Conservation (phyloP, 129 eudicot genomes). For the Calendula officinalis region DNA sequence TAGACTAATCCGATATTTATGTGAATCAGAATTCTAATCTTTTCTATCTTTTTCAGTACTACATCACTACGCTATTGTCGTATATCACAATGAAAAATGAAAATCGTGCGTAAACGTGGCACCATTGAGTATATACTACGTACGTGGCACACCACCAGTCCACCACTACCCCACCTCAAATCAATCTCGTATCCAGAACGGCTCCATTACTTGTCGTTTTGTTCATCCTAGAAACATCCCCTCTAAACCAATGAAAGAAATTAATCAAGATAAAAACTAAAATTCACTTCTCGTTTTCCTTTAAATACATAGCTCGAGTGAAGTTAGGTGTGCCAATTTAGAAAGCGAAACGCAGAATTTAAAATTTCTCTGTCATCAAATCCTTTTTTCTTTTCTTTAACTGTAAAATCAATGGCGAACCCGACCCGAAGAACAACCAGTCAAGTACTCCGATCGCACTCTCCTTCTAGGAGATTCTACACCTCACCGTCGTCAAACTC, state of each 20-base stretch:
- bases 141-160: constrained; percentile 43
- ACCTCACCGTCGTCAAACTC: too few relatives aligned
- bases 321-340: constrained; percentile 75
- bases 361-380: neutral
- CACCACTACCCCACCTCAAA: constrained; percentile 30
- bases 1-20: too few relatives aligned
- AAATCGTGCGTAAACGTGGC: constrained; percentile 19
- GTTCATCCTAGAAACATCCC: constrained; percentile 19
- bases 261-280: neutral
- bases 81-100: neutral
- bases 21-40: too few relatives aligned
- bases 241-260: constrained; percentile 9
- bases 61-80: too few relatives aligned
- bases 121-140: constrained; percentile 5
- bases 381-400: neutral
- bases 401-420: constrained; percentile 46
- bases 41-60: too few relatives aligned
- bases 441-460: constrained; percentile 50
- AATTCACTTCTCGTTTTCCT: constrained; percentile 13
- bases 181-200: constrained; percentile 27
- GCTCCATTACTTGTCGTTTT: constrained; percentile 31
- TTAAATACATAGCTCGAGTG: constrained; percentile 58
- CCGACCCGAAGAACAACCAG: constrained; percentile 44
- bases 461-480: constrained; percentile 48
- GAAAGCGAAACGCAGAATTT: constrained; percentile 32